Evolutionary conservation across 257 asterid species (phyloP).

Genomic region (Perilla frutescens): DNA sequence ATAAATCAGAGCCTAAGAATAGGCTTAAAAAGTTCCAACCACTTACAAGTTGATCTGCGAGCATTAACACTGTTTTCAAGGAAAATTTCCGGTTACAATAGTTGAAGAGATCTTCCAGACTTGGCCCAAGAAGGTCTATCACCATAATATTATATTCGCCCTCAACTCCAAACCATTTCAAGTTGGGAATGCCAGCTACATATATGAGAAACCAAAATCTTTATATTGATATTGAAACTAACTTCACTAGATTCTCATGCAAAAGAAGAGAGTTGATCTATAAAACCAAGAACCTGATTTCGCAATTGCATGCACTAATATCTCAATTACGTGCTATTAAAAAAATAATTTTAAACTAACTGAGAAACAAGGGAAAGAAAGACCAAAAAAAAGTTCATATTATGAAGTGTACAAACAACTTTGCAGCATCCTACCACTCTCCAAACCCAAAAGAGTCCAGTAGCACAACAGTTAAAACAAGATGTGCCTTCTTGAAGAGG

Average conservation of each 20-base stretch:
- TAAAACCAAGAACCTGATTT: slow-evolving; percentile 1
- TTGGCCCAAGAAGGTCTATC: slow-evolving; percentile 86
- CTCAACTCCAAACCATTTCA: slow-evolving; percentile 89
- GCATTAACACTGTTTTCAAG: slow-evolving; percentile 82
- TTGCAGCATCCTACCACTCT: slow-evolving; percentile 9
- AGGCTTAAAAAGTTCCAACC: slow-evolving; percentile 13
- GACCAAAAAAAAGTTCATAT: background rate
- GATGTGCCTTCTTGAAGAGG: slow-evolving; percentile 10
- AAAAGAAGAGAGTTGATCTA: slow-evolving; percentile 11
- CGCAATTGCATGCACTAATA: slow-evolving; percentile 14
- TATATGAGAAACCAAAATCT: slow-evolving; percentile 30
- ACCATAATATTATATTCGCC: slow-evolving; percentile 79
- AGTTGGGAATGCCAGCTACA: slow-evolving; percentile 73
- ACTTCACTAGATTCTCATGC: slow-evolving; percentile 7
- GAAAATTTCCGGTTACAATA: slow-evolving; percentile 79
- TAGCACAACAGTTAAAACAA: background rate
- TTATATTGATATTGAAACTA: background rate
- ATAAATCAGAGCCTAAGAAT: background rate
- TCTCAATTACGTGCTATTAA: background rate
- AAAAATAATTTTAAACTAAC: slow-evolving; percentile 3
- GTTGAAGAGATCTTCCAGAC: slow-evolving; percentile 87
- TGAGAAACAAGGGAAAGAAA: background rate
- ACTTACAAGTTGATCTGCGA: slow-evolving; percentile 90
- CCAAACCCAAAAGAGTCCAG: slow-evolving; percentile 12
- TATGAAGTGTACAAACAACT: slow-evolving; percentile 14